Evolutionary conservation across 1,139 yeast genomes (phyloP), one percentile per base, ranked within the genome.

Genomic region (Blastobotrys serpentis): DNA sequence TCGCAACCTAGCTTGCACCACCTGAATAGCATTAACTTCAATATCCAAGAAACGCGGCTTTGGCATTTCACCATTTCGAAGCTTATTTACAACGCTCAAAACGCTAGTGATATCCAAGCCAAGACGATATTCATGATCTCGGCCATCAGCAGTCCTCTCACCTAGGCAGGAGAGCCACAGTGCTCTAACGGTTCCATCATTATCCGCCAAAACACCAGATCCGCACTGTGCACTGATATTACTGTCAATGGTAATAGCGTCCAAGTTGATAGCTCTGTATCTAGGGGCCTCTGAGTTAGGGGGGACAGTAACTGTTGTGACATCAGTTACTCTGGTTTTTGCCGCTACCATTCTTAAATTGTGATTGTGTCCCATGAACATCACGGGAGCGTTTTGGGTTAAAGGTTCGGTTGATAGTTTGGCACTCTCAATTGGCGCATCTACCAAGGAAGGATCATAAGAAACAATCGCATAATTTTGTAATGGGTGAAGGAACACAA

Each of bases 111-210:
- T 68, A 64, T 87, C 95, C 47, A 89, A 68, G n/a, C 95, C 96
- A 77, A 87, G 82, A 49, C 86, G 76, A 64, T 84, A 86, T 54
- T 80, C 74, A 42, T 78, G 73, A 54, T 84, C 89, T 34, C 73
- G 67, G 10, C 70, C 70, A 22, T 75, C 78, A 40, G 77, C 75
- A 49, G 73, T 71, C 47, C 78, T 77, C 58, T 86, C 96, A 17
- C 95, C 96, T 52, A 86, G 72, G 62, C 81, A 87, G 1, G 92
- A 77, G 55, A 88, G 68, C 96, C 96, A 89, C 48, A 89, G 70
- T 0, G 94, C 95, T 52, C 94, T 76, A 2, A 89, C 78, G 0
- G 83, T 79, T 22, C 96, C 96, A 58, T 86, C 87, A 41, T 72
- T 66, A 62, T 85, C 89, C n/a, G 86, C 83, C 45, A 89, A 68